These are phyloP conservation scores for Phylloboletellus chloephorus DNA, from an alignment of 1,284 basidiomycete genomes.

Conservation along the genomic window DNA sequence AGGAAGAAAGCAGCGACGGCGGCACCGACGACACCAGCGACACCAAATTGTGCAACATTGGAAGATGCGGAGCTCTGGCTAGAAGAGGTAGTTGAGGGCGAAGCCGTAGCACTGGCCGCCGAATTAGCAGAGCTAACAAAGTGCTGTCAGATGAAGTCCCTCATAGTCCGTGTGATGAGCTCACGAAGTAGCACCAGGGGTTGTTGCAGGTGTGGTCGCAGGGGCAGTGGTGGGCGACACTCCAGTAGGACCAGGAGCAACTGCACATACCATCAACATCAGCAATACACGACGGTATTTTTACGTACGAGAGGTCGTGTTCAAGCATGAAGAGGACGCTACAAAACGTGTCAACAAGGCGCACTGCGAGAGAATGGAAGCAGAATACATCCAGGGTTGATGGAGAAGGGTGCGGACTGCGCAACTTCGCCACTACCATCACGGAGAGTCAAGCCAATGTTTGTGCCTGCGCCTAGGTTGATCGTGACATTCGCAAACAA, in stretches of 20 bases:
- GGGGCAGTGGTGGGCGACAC: constrained; percentile 17
- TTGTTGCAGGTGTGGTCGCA: constrained; percentile 1
- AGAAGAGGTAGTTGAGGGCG: constrained; percentile 17
- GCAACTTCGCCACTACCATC: constrained; percentile 45
- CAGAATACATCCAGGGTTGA: constrained; percentile 43
- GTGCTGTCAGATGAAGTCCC: constrained; percentile 12
- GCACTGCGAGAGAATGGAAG: background rate
- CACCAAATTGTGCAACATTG: constrained; percentile 35
- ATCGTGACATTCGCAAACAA: background rate
- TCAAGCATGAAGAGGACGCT: constrained; percentile 36
- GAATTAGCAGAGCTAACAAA: constrained; percentile 8
- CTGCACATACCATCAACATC: constrained; percentile 19
- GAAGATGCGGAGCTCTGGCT: constrained; percentile 28
- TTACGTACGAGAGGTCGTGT: constrained; percentile 18
- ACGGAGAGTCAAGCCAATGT: constrained; percentile 46
- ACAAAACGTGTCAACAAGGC: constrained; percentile 3
- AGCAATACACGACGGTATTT: background rate
- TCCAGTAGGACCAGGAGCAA: constrained; percentile 13
- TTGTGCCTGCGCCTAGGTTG: constrained; percentile 34
- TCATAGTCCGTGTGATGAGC: background rate
- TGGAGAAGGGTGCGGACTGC: constrained; percentile 48
- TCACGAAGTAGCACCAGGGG: constrained; percentile 20
- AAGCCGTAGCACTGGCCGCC: constrained; percentile 6
- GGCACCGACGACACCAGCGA: constrained; percentile 44
- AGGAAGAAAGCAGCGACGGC: constrained; percentile 41